phyloP scores from a whole-genome alignment of 495 filamentous ascomycete genomes.

The Talaromyces proteolyticus region DNA sequence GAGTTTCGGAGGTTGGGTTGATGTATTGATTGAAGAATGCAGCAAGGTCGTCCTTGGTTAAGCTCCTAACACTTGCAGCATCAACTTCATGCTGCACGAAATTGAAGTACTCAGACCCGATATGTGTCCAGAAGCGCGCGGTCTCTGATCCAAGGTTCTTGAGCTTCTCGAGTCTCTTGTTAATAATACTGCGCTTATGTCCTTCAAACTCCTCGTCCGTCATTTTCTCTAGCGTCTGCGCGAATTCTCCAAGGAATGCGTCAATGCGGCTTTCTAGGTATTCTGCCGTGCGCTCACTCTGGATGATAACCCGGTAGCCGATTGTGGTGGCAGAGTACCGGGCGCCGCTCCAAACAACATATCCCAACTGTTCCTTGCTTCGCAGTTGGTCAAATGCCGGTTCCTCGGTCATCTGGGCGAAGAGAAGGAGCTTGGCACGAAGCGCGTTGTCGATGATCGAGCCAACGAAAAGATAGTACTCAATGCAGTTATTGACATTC shows the following conservation, averaged over 20 bases:
- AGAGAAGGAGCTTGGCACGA: conserved; percentile 70
- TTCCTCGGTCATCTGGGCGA: conserved; percentile 91
- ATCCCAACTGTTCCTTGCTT: conserved; percentile 96
- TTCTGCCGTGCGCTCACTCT: conserved; percentile 78
- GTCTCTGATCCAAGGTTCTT: conserved; percentile 90
- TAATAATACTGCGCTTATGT: conserved; percentile 85
- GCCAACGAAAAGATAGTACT: conserved; percentile 81
- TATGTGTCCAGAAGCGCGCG: conserved; percentile 74
- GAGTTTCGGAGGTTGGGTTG: conserved; percentile 59
- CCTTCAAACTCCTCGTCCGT: conserved; percentile 78
- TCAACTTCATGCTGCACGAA: conserved; percentile 79
- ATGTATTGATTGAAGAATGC: conserved; percentile 77
- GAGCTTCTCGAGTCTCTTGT: conserved; percentile 81
- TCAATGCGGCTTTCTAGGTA: conserved; percentile 89
- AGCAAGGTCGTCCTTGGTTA: conserved; percentile 74
- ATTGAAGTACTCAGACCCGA: conserved; percentile 81
- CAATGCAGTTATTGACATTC: conserved; percentile 96
- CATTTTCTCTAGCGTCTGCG: conserved; percentile 65
- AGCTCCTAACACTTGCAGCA: conserved; percentile 61
- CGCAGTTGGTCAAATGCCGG: conserved; percentile 89
- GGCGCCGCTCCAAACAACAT: conserved; percentile 84
- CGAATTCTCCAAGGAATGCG: conserved; percentile 65
- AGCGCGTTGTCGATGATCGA: conserved; percentile 59
- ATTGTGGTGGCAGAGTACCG: conserved; percentile 65
- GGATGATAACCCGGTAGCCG: conserved; percentile 86